Evolutionary conservation across 768 basidiomycete species (phyloP), one percentile per base, ranked within the genome.

Genomic region (Calocybe gangraenosa): DNA sequence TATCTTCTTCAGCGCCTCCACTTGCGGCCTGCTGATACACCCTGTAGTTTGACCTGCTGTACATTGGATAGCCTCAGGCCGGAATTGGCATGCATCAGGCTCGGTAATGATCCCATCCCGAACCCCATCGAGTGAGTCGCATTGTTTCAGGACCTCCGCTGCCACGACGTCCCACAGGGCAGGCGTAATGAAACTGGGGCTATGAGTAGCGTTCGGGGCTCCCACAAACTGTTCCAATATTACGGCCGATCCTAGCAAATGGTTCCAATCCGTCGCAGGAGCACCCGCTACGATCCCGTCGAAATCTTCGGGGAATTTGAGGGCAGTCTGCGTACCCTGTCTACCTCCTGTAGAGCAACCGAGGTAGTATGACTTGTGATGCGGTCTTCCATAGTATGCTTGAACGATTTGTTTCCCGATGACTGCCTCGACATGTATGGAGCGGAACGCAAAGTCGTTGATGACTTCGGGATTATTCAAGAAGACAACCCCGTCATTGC

Each of bases 91-190:
- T 3, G 23, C 42, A 22, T 48, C 47, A 5, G 51, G 51, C 17
- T 52, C 47, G 1, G 47, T 48, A 32, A 52, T 46, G 20, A 52
- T 53, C 22, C 51, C 51, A 33, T 53, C 51, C 28, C n/a, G 22
- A 1, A 49, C 42, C 1, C 51, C 51, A 22, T 53, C 51, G 23
- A 49, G 15, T 3, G n/a, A 37, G 11, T 53, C 51, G 42, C 51
- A 53, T 21, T 49, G 51, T 19, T 30, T 46, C 37, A 53, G 6
- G 4, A 53, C 25, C 18, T 49, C 51, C 1, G 28, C 37, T 19
- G 43, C 40, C 9, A 53, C 41, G 19, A 31, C 33, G 23, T 41
- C 20, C 51, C 45, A 46, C 25, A 39, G 23, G 4, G 14, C 25
- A 2, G 22, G 14, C 0, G 45, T 22, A 14, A 46, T 46, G 18